These are phyloP conservation scores for Solanum chacoense DNA, from an alignment of 305 asterid species.

Conservation along the genomic window DNA sequence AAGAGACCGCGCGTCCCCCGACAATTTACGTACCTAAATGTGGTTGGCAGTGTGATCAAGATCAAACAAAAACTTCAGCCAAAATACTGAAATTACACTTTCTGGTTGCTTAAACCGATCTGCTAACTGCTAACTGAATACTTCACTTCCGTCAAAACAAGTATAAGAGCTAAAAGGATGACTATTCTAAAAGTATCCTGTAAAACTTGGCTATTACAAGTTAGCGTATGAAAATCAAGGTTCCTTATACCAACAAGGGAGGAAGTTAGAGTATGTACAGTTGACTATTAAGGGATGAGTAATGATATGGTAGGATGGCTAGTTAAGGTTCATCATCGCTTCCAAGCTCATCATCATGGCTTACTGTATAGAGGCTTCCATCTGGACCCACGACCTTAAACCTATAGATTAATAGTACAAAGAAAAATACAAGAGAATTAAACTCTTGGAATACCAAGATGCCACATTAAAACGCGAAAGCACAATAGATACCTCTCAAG, in stretches of 20 bases:
- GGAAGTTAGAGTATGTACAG: slow-evolving; percentile 25
- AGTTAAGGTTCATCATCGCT: slow-evolving; percentile 33
- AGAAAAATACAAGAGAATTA: neutral
- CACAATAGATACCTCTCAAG: slow-evolving; percentile 59
- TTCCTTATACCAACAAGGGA: neutral
- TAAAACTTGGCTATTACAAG: neutral
- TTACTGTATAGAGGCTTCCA: slow-evolving; percentile 28
- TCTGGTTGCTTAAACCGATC: neutral
- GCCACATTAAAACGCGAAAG: neutral
- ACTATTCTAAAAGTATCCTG: slow-evolving; percentile 6
- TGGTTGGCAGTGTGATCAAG: neutral
- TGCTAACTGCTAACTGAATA: neutral
- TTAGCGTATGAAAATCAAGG: neutral
- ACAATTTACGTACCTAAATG: neutral
- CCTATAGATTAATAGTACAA: slow-evolving; percentile 23
- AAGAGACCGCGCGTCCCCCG: neutral
- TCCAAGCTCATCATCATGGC: slow-evolving; percentile 15
- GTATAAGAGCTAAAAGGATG: neutral
- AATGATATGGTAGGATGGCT: neutral
- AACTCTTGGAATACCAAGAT: neutral
- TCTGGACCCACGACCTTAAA: slow-evolving; percentile 63
- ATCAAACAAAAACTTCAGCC: neutral
- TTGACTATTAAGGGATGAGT: neutral
- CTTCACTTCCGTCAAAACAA: neutral
- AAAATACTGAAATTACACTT: neutral